phyloP scores from a whole-genome alignment of 2,329 filamentous ascomycete species.

The Alternaria metachromatica region DNA sequence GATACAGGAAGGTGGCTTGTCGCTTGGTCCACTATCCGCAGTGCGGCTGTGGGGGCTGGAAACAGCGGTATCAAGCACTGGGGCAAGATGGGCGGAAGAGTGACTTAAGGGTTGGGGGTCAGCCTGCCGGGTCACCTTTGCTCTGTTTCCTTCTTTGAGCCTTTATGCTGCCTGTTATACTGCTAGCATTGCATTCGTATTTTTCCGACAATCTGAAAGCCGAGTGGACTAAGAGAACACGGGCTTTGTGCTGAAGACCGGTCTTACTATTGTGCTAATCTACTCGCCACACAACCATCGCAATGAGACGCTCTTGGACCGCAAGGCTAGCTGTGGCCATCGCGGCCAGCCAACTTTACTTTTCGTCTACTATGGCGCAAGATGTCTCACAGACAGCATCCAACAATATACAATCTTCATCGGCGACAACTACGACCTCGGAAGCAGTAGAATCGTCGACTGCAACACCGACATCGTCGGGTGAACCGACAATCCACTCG shows the following conservation, averaged over 20 bases:
- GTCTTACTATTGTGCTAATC: neutral
- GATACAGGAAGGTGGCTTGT: constrained; percentile 8
- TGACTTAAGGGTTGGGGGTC: constrained; percentile 7
- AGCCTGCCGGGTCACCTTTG: neutral
- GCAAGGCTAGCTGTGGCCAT: constrained; percentile 18
- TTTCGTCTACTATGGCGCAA: constrained; percentile 7
- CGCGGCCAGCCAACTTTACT: constrained; percentile 14
- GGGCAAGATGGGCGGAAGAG: neutral
- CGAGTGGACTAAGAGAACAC: neutral
- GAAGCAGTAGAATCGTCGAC: constrained; percentile 6
- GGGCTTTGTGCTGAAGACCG: neutral
- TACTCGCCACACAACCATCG: neutral
- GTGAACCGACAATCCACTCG: constrained; percentile 34
- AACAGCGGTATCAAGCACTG: constrained; percentile 3
- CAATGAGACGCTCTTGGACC: constrained; percentile 17
- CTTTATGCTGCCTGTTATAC: neutral
- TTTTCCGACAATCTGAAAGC: neutral
- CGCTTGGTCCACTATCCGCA: neutral
- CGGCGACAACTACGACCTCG: neutral
- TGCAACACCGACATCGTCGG: constrained; percentile 22
- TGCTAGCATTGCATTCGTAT: neutral
- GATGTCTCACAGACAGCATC: neutral
- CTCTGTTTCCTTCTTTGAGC: neutral
- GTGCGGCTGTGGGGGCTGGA: constrained; percentile 11
- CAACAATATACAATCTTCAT: neutral